Base-by-base conservation (phyloP, 1,139 yeast genomes). In the Taphrina deformans region DNA sequence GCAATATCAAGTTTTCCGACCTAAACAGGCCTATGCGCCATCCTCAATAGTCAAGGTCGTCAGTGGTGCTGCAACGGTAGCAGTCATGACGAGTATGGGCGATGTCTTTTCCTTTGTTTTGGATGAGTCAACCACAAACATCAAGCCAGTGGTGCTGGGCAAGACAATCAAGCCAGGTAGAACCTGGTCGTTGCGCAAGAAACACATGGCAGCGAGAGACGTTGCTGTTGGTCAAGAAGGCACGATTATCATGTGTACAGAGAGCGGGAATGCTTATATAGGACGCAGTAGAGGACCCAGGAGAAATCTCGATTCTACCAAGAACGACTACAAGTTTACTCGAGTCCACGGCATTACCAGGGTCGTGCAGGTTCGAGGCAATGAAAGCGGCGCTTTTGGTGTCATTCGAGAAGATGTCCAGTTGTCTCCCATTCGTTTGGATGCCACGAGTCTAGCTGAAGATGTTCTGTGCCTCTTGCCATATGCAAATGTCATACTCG, bases 211-310 rank as follows among this genome's bases (percentile, higher is more conserved):
- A 2, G 79, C 75, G 55, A 75, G 79, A 1, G 96, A 89, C 75
- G 82, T 88, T 46, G 93, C 85, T 72, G 80, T 87, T 52, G 83
- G 88, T 0, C 79, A 76, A 29, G 89, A 87, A 71, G 96, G 96
- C 0, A 84, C 89, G 0, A 75, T 89, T 0, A 78, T 89, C 0
- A 74, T 90, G 0, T 83, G 89, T 69, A 87, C 95, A 0, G 75
- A 79, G 41, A 83, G 84, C 65, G 96, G 96, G 0, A 80, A 86
- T 10, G 88, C 84, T 0, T 89, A 74, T 74, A 67, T 69, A 74
- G 78, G 73, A 78, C 73, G 71, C 80, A 73, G 67, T 76, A 76
- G 72, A 1, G 62, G 66, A 67, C 33, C 65, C 35, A 6, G 75
- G 73, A 74, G 75, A 76, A 62, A 61, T 21, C 63, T 67, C 41